Conservation (phyloP, 495 filamentous ascomycete species). For the Penicillium pancosmium region DNA sequence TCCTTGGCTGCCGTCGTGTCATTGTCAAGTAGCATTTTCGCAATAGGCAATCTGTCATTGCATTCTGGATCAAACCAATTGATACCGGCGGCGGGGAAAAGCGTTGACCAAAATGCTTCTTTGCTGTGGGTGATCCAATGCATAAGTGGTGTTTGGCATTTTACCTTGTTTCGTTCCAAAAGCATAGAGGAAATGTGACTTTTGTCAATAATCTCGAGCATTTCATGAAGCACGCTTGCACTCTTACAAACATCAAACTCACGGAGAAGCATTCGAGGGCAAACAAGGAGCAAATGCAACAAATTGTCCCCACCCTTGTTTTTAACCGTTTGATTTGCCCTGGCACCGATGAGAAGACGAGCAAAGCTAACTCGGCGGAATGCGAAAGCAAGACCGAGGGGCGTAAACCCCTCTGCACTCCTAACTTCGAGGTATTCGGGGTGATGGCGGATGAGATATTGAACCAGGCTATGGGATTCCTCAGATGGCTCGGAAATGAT, state of each 20-base stretch:
- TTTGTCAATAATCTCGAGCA: background rate
- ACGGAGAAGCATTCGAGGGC: background rate
- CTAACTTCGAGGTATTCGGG: background rate
- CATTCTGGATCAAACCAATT: background rate
- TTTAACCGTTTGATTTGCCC: background rate
- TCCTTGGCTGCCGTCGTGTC: background rate
- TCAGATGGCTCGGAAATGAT: background rate
- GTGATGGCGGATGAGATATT: background rate
- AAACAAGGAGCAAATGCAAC: background rate
- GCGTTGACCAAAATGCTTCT: background rate
- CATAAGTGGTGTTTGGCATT: background rate
- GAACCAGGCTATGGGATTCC: conserved; percentile 1
- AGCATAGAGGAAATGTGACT: background rate
- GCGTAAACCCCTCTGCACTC: background rate
- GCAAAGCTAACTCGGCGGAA: background rate
- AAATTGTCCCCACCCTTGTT: background rate
- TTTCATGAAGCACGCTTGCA: background rate
- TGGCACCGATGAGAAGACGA: background rate
- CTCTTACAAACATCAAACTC: background rate
- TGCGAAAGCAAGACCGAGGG: background rate
- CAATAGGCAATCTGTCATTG: background rate
- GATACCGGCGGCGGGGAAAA: background rate
- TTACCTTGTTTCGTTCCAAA: background rate
- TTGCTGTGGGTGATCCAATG: background rate
- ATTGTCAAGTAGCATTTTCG: background rate